Evolutionary conservation across 2,329 filamentous ascomycete species (phyloP).

Genomic region (Chlorencoelia australis): DNA sequence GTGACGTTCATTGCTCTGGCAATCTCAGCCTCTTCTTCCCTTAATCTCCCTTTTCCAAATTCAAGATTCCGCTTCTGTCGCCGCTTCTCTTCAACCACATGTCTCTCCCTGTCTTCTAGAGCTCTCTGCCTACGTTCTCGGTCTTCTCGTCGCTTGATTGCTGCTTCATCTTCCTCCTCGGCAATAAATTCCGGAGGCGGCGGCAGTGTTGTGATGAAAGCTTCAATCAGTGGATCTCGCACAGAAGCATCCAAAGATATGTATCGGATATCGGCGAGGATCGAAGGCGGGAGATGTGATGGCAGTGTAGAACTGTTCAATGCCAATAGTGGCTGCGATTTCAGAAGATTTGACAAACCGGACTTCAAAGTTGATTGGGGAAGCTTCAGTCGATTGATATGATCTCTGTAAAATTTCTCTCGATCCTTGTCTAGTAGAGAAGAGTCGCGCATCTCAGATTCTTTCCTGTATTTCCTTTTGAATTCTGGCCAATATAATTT

Average conservation of each 20-base stretch:
- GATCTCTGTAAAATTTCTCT: conserved; percentile 71
- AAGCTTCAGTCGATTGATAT: conserved; percentile 57
- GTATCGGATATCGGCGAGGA: conserved; percentile 60
- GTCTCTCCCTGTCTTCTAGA: conserved; percentile 51
- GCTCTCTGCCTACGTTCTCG: conserved; percentile 54
- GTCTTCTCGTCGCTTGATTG: conserved; percentile 40
- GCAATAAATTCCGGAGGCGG: conserved; percentile 41
- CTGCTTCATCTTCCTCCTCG: conserved; percentile 42
- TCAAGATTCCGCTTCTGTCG: conserved; percentile 48
- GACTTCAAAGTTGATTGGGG: conserved; percentile 56
- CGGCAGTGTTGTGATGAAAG: conserved; percentile 54
- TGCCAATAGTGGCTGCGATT: conserved; percentile 43
- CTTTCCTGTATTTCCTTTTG: conserved; percentile 78
- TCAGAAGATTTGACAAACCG: conserved; percentile 57
- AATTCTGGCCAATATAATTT: conserved; percentile 99
- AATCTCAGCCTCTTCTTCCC: conserved; percentile 58
- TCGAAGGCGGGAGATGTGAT: conserved; percentile 47
- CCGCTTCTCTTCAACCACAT: conserved; percentile 53
- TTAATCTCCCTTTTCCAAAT: conserved; percentile 48
- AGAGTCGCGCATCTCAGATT: conserved; percentile 67
- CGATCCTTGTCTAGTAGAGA: conserved; percentile 64
- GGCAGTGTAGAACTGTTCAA: conserved; percentile 51
- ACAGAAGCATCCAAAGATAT: conserved; percentile 52
- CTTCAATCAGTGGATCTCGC: conserved; percentile 55
- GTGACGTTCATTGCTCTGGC: conserved; percentile 59